Conservation (phyloP, 805 yeast genomes). For the Saccharomyces eubayanus region DNA sequence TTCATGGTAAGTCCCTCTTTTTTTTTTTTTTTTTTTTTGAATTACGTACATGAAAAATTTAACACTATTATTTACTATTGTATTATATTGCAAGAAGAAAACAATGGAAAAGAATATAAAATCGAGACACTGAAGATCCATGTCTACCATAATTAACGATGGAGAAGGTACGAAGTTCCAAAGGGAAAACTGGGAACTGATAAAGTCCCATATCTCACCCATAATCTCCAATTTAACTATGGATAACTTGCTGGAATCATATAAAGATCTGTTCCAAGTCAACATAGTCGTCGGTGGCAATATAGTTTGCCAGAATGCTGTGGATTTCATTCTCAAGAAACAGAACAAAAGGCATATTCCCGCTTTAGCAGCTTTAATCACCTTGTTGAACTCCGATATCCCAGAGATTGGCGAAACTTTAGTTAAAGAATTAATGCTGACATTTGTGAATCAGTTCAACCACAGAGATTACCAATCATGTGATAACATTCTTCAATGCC, state of each 20-base stretch:
- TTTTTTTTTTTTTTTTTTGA: background rate
- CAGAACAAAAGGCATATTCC: slow-evolving; percentile 38
- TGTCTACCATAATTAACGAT: background rate
- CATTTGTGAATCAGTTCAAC: background rate
- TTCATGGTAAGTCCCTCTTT: background rate
- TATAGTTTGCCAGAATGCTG: slow-evolving; percentile 30
- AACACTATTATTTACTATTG: background rate
- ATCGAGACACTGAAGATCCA: background rate
- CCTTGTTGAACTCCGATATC: slow-evolving; percentile 55
- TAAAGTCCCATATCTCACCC: slow-evolving; percentile 34
- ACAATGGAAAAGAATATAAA: background rate
- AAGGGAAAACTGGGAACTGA: slow-evolving; percentile 46
- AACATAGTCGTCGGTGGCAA: slow-evolving; percentile 60
- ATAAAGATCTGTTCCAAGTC: slow-evolving; percentile 42
- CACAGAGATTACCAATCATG: background rate
- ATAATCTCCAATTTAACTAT: slow-evolving; percentile 39
- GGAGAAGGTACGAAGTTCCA: slow-evolving; percentile 37
- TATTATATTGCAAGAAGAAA: background rate
- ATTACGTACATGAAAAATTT: background rate
- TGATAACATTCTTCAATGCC: background rate
- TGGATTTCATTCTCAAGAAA: slow-evolving; percentile 47
- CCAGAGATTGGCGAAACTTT: slow-evolving; percentile 62
- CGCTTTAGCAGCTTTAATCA: slow-evolving; percentile 47
- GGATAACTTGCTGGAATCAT: slow-evolving; percentile 41
- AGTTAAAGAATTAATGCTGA: slow-evolving; percentile 39